phyloP scores from a whole-genome alignment of 176 grass and related monocot species.

The Paspalum notatum region DNA sequence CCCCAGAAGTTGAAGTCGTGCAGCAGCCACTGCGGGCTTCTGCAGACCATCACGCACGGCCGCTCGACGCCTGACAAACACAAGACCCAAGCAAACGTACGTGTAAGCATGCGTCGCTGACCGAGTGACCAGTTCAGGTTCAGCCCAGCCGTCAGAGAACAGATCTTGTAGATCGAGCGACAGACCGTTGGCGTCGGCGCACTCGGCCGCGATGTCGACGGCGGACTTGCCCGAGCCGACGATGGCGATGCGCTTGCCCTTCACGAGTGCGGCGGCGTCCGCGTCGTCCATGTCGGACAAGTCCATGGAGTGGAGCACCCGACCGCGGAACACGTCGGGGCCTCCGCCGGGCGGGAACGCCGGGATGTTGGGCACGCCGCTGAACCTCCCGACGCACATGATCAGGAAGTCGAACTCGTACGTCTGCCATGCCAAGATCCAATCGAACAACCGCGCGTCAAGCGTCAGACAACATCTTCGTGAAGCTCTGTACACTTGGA shows the following conservation, averaged over 20 bases:
- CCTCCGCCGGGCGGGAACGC: slow-evolving; percentile 47
- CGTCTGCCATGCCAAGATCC: neutral
- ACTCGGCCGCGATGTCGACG: slow-evolving; percentile 49
- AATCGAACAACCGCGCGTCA: too few species aligned
- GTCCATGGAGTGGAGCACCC: slow-evolving; percentile 74
- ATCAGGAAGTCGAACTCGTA: slow-evolving; percentile 75
- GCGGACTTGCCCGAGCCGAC: slow-evolving; percentile 55
- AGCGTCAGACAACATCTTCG: too few species aligned
- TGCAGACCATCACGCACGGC: slow-evolving; percentile 59
- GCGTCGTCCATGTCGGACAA: slow-evolving; percentile 43
- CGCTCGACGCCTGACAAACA: slow-evolving; percentile 19
- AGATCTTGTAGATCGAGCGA: neutral
- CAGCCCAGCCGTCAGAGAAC: too few species aligned
- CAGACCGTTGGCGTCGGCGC: slow-evolving; percentile 48
- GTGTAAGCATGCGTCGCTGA: neutral
- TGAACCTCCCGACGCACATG: slow-evolving; percentile 81
- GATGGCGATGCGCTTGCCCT: slow-evolving; percentile 54
- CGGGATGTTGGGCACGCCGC: slow-evolving; percentile 70
- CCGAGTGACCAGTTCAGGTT: neutral
- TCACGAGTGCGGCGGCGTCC: slow-evolving; percentile 43
- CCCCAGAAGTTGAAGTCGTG: slow-evolving; percentile 37
- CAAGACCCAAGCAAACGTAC: neutral
- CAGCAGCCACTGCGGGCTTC: slow-evolving; percentile 54
- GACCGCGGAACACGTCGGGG: slow-evolving; percentile 58
- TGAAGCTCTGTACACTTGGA: too few species aligned